Percentiles rank a stretch among this genome's conserved stretches.
These are phyloP conservation scores for Verticillium nonalfalfae DNA, from an alignment of 2,329 filamentous ascomycete species.

Conservation along the genomic window DNA sequence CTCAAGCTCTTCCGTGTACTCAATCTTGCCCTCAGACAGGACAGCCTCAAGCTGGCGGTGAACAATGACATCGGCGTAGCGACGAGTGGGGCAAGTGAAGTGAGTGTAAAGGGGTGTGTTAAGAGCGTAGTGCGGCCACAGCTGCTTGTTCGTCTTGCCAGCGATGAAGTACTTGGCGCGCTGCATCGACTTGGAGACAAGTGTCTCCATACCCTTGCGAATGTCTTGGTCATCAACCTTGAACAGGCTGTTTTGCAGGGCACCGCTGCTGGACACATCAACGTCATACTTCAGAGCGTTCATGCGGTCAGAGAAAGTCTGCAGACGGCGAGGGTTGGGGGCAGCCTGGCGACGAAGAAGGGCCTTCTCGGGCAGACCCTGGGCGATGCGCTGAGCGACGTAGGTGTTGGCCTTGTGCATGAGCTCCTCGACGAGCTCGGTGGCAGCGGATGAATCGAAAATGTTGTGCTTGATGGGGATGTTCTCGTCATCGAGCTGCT, in stretches of 20 bases:
- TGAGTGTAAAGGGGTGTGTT: constrained; percentile 95
- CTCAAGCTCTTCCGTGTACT: constrained; percentile 87
- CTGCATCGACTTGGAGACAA: constrained; percentile 91
- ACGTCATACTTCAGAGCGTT: constrained; percentile 83
- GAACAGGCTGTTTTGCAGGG: constrained; percentile 91
- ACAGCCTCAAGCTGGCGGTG: constrained; percentile 90
- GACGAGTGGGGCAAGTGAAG: constrained; percentile 90
- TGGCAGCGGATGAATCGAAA: constrained; percentile 82
- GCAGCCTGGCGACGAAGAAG: constrained; percentile 80
- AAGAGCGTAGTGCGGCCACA: constrained; percentile 83
- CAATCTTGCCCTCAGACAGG: constrained; percentile 72
- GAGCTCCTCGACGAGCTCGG: constrained; percentile 92
- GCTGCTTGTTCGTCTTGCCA: constrained; percentile 68
- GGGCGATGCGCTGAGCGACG: constrained; percentile 76
- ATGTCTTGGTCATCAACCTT: constrained; percentile 82
- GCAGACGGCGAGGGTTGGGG: constrained; percentile 81
- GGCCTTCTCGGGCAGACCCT: constrained; percentile 83
- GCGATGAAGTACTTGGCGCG: constrained; percentile 92
- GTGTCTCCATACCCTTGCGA: constrained; percentile 95
- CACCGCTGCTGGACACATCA: constrained; percentile 82
- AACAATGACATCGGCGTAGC: constrained; percentile 91
- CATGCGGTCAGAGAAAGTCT: constrained; percentile 92
- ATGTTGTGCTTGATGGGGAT: constrained; percentile 95
- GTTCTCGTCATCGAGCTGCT: constrained; percentile 96
- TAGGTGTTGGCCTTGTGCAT: constrained; percentile 88